Percentiles rank a stretch among this genome's conserved stretches.
phyloP scores from a whole-genome alignment of 202 grass and related monocot genomes.

The Setaria viridis region DNA sequence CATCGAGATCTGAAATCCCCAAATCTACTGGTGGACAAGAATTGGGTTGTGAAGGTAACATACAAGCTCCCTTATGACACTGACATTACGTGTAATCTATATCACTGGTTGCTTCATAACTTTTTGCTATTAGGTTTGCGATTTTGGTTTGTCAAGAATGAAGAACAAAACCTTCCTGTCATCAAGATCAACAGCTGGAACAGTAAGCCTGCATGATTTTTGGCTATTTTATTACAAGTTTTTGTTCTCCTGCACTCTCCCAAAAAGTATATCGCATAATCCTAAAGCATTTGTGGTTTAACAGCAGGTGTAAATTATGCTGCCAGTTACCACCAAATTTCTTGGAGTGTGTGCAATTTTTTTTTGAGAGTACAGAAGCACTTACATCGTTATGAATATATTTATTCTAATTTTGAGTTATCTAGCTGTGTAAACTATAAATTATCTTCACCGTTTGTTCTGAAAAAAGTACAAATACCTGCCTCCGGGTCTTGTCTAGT shows the following conservation, averaged over 20 bases:
- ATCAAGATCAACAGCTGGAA: slow-evolving; percentile 99
- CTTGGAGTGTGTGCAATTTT: slow-evolving; percentile 11
- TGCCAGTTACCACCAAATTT: neutral
- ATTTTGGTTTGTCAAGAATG: slow-evolving; percentile 97
- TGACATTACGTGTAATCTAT: slow-evolving; percentile 33
- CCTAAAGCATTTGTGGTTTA: slow-evolving; percentile 15
- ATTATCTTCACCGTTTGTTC: slow-evolving; percentile 19
- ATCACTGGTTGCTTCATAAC: slow-evolving; percentile 38
- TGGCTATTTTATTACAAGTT: slow-evolving; percentile 21
- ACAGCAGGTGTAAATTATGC: neutral
- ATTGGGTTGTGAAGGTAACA: slow-evolving; percentile 99
- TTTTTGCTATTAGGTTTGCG: slow-evolving; percentile 78
- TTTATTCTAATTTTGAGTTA: slow-evolving; percentile 15
- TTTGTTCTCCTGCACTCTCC: neutral
- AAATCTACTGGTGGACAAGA: slow-evolving; percentile 97
- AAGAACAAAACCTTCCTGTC: slow-evolving; percentile 98
- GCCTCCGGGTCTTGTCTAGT: neutral
- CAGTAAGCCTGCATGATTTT: slow-evolving; percentile 64
- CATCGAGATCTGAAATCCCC: slow-evolving; percentile 98
- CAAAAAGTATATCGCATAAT: neutral
- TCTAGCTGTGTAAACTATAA: slow-evolving; percentile 16
- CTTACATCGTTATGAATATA: slow-evolving; percentile 11
- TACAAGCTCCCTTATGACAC: slow-evolving; percentile 35
- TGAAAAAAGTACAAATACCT: slow-evolving; percentile 10
- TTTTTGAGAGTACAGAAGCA: neutral